Conservation (phyloP, 768 basidiomycete genomes). For the Sutorius australiensis region DNA sequence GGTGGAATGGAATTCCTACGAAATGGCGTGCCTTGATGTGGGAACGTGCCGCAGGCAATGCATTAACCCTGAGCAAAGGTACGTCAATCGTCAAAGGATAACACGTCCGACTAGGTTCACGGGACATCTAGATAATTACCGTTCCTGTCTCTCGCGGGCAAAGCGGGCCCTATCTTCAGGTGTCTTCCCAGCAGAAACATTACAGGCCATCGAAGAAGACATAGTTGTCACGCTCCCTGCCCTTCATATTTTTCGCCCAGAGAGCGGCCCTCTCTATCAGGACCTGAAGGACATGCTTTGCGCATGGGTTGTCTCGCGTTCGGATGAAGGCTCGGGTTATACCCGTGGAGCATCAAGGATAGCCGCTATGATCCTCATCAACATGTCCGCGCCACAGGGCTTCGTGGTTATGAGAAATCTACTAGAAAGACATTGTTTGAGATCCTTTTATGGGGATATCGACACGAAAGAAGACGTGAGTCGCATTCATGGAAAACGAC, state of each 20-base stretch:
- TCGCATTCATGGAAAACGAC: conserved; percentile 19
- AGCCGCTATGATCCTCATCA: conserved; percentile 84
- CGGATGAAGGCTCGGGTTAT: conserved; percentile 80
- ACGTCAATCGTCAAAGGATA: conserved; percentile 8
- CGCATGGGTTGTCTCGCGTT: conserved; percentile 85
- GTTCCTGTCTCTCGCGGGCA: conserved; percentile 67
- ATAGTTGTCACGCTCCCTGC: conserved; percentile 69
- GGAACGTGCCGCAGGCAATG: conserved; percentile 83
- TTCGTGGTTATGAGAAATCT: conserved; percentile 85
- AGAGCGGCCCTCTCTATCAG: conserved; percentile 72
- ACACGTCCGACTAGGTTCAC: conserved; percentile 3
- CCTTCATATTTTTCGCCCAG: conserved; percentile 74
- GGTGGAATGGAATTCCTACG: conserved; percentile 88
- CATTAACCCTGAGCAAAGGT: conserved; percentile 81
- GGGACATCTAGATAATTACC: conserved; percentile 53
- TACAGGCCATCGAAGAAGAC: conserved; percentile 69
- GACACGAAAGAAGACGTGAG: conserved; percentile 74
- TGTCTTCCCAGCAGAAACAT: conserved; percentile 59
- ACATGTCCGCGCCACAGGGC: conserved; percentile 69
- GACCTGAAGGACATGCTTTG: conserved; percentile 82
- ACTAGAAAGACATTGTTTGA: conserved; percentile 78
- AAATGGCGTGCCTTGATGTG: conserved; percentile 78
- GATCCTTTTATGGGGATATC: conserved; percentile 78
- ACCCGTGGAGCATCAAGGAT: conserved; percentile 63
- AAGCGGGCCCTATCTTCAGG: conserved; percentile 64